These are phyloP conservation scores for Phytophthora idaei DNA, from an alignment of 352 stramenopile genomes.

Conservation along the genomic window DNA sequence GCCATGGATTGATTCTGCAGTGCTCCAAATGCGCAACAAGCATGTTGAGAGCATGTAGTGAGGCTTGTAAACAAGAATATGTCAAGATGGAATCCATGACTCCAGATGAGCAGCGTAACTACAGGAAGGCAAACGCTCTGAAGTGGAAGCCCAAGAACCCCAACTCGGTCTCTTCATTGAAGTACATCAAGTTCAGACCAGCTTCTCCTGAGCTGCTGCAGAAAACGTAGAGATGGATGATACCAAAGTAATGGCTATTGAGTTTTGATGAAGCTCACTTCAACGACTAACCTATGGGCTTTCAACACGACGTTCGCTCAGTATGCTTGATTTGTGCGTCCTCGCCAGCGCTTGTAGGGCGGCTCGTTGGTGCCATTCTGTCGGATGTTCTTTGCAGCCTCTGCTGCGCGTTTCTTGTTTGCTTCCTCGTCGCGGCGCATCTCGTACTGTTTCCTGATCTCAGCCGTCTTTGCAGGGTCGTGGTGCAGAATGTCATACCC, in stretches of 20 bases:
- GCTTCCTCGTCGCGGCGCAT: constrained; percentile 60
- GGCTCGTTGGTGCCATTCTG: constrained; percentile 41
- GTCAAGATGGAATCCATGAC: constrained; percentile 65
- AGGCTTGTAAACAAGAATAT: constrained; percentile 58
- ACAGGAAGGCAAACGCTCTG: constrained; percentile 61
- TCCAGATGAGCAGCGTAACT: constrained; percentile 48
- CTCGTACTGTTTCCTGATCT: constrained; percentile 69
- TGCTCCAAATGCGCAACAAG: constrained; percentile 44
- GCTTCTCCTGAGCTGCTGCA: constrained; percentile 31
- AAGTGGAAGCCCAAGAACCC: constrained; percentile 64
- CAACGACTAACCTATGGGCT: constrained; percentile 23
- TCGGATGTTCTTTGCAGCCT: constrained; percentile 27
- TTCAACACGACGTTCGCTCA: constrained; percentile 16
- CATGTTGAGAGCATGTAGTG: constrained; percentile 53
- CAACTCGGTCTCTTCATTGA: constrained; percentile 46
- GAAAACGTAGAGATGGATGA: constrained; percentile 12
- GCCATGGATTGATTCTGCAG: constrained; percentile 62
- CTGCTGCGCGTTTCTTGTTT: constrained; percentile 51
- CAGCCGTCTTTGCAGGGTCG: constrained; percentile 71
- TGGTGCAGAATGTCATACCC: constrained; percentile 77
- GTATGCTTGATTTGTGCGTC: constrained; percentile 46
- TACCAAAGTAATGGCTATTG: constrained; percentile 1
- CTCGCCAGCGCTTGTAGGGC: constrained; percentile 69
- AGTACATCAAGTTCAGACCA: constrained; percentile 63
- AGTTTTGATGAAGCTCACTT: constrained; percentile 23